Percentiles rank a stretch among this genome's conserved stretches.
Conservation (phyloP, 164 flowering plant species). For the Magnolia officinalis region DNA sequence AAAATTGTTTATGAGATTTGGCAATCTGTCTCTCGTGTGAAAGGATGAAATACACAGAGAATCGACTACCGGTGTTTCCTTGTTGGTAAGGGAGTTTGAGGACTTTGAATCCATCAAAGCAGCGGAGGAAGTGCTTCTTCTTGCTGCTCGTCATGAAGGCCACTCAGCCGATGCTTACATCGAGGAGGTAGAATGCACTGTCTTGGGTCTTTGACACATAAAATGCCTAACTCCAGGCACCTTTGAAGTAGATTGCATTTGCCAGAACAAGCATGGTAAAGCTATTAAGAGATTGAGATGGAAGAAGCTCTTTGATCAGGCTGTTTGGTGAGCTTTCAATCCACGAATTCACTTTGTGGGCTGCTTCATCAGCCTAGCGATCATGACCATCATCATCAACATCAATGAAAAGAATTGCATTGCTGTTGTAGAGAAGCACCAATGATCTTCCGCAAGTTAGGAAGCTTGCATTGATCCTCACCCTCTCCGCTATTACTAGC, state of each 20-base stretch:
- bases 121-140: not conserved
- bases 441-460: too few species aligned
- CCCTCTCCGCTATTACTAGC: too few species aligned
- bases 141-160: conserved; percentile 28
- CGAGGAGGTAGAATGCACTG: conserved; percentile 23
- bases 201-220: conserved; percentile 7
- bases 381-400: not conserved
- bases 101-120: conserved; percentile 16
- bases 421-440: too few species aligned
- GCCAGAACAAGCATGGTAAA: conserved; percentile 8
- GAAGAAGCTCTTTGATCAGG: conserved; percentile 16
- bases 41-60: conserved; percentile 28
- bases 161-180: conserved; percentile 13
- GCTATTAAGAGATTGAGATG: not conserved
- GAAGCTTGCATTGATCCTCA: too few species aligned
- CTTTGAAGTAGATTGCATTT: conserved; percentile 31
- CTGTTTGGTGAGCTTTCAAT: conserved; percentile 17
- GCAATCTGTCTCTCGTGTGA: conserved; percentile 22
- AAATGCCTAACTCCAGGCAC: conserved; percentile 18
- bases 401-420: too few species aligned
- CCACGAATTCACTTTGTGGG: conserved; percentile 18
- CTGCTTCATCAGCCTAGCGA: not conserved
- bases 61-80: not conserved
- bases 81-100: conserved; percentile 22
- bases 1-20: conserved; percentile 3